Evolutionary conservation across 139 green algal species (phyloP).

Genomic region (Chlamydomonas sphaeroides): DNA sequence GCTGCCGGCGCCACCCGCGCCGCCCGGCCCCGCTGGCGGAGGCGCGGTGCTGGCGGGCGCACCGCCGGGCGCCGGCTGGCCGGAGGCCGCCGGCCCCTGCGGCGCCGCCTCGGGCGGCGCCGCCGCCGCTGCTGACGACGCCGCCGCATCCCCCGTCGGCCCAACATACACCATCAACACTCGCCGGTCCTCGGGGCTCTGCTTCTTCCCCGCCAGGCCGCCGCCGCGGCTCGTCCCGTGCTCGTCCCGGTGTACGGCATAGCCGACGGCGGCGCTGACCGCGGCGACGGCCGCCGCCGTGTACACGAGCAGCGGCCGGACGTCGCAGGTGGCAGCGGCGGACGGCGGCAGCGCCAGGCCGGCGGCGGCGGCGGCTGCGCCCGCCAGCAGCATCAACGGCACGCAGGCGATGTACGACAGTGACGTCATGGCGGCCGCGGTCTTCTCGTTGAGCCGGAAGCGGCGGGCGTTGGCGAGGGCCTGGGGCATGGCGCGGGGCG

Average conservation of each 20-base stretch:
- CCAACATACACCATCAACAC: slow-evolving; percentile 26
- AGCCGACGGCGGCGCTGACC: slow-evolving; percentile 8
- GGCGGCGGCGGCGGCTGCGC: background rate
- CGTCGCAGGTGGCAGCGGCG: background rate
- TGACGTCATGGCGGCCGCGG: slow-evolving; percentile 19
- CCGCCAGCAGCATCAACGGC: slow-evolving; percentile 24
- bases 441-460: slow-evolving; percentile 60
- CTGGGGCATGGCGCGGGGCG: too few species aligned
- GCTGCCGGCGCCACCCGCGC: background rate
- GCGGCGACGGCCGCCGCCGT: background rate
- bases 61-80: background rate
- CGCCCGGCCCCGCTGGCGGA: too few species aligned
- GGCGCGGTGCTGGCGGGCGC: too few species aligned
- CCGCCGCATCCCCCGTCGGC: background rate
- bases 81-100: too few species aligned
- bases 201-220: background rate
- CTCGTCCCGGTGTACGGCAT: too few species aligned
- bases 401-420: slow-evolving; percentile 24
- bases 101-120: background rate
- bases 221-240: background rate
- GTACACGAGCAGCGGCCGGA: background rate
- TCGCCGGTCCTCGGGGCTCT: background rate
- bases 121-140: background rate
- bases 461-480: slow-evolving; percentile 39
- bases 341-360: slow-evolving; percentile 19